A percentile compares a stretch with the other conserved stretches of the same genome.
Evolutionary conservation across 139 green algal genomes (phyloP).

Genomic region (Volvox reticuliferus): DNA sequence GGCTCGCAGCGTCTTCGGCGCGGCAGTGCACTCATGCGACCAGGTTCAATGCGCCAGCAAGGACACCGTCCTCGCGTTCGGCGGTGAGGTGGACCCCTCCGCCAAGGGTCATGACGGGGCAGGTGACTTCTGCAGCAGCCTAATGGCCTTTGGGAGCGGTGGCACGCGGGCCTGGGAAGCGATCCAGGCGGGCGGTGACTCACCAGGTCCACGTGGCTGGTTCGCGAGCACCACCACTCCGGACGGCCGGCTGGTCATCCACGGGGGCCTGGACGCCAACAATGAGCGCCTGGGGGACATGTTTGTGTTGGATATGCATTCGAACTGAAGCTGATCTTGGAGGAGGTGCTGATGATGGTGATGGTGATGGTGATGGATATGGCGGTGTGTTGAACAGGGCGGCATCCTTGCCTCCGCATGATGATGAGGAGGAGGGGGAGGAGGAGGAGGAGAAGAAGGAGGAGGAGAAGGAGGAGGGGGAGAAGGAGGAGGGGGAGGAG

Average conservation of each 20-base stretch:
- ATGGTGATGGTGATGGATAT: too few species aligned
- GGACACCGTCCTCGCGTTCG: constrained; percentile 59
- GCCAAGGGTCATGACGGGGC: constrained; percentile 67
- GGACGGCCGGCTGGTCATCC: constrained; percentile 52
- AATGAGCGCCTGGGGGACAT: constrained; percentile 68
- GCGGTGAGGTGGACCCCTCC: constrained; percentile 72
- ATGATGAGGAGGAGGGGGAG: too few species aligned
- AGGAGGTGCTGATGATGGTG: too few species aligned
- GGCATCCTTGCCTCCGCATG: too few species aligned
- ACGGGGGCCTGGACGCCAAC: constrained; percentile 59
- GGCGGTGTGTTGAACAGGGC: too few species aligned
- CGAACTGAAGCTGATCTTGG: background rate
- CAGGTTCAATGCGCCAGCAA: constrained; percentile 29
- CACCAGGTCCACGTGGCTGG: constrained; percentile 62
- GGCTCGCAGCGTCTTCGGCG: constrained; percentile 63
- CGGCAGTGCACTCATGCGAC: constrained; percentile 44
- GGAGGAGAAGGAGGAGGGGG: too few species aligned
- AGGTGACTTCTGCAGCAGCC: constrained; percentile 57
- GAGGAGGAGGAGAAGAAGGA: too few species aligned
- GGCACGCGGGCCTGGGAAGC: constrained; percentile 30
- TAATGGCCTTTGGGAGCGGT: background rate
- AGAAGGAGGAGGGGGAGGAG: too few species aligned
- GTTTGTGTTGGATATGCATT: constrained; percentile 40
- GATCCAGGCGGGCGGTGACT: constrained; percentile 24
- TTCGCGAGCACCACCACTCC: constrained; percentile 47